phyloP scores from a whole-genome alignment of 441 rosid species.

The Gossypium schwendimanii region DNA sequence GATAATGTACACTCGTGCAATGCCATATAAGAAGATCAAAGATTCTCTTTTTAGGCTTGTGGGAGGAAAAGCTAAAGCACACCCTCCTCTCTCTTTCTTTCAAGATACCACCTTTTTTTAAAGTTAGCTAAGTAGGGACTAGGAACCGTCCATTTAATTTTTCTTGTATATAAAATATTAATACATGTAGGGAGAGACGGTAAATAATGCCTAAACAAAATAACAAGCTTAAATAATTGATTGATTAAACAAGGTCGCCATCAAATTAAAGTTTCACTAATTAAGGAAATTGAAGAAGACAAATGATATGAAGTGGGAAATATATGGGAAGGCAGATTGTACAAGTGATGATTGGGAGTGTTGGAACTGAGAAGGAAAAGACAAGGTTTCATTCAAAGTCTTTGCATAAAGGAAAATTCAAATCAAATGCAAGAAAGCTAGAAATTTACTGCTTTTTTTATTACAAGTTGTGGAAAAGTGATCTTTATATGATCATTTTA shows the following conservation, averaged over 20 bases:
- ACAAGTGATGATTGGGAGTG: not conserved
- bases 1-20: constrained; percentile 10
- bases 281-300: not conserved
- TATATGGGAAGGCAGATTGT: not conserved
- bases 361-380: constrained; percentile 20
- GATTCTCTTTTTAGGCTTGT: constrained; percentile 23
- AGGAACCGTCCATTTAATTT: constrained; percentile 9
- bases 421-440: not conserved
- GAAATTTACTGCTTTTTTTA: no score
- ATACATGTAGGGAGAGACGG: not conserved
- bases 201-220: constrained; percentile 21
- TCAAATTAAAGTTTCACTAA: not conserved
- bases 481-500: no score
- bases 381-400: constrained; percentile 32
- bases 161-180: not conserved
- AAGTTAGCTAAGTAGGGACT: constrained; percentile 2
- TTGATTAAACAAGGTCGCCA: not conserved
- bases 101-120: not conserved
- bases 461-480: no score
- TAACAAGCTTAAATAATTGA: not conserved
- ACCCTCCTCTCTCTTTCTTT: constrained; percentile 13
- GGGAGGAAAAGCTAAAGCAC: constrained; percentile 28
- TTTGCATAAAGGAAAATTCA: not conserved
- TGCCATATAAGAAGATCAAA: constrained; percentile 22
- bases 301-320: not conserved